Conservation (phyloP, 257 asterid species). For the Salvia rosmarinus region DNA sequence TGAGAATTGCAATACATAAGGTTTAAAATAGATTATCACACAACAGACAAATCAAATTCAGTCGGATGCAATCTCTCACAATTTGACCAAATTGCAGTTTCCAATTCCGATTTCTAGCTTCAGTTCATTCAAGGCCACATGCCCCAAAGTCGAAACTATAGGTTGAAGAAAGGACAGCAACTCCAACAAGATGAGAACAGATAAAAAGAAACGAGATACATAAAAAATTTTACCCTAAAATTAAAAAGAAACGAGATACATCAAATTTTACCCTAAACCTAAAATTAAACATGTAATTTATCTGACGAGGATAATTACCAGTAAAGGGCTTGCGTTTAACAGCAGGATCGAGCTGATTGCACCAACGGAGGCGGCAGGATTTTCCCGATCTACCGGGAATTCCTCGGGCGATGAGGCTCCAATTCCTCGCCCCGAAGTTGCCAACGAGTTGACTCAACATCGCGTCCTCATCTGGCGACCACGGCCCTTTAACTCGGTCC, state of each 20-base stretch:
- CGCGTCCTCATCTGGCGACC: conserved; percentile 89
- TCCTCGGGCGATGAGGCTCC: conserved; percentile 88
- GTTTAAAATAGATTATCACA: not conserved
- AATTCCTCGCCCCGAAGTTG: conserved; percentile 77
- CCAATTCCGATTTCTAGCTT: conserved; percentile 7
- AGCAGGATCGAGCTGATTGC: conserved; percentile 91
- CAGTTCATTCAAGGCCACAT: conserved; percentile 5
- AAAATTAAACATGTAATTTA: not conserved
- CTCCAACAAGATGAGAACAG: conserved; percentile 5
- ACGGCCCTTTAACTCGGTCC: conserved; percentile 86
- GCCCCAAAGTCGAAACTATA: conserved; percentile 10
- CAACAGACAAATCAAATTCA: conserved; percentile 3
- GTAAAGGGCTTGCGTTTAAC: conserved; percentile 83
- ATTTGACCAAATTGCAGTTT: conserved; percentile 2
- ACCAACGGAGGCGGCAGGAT: conserved; percentile 95
- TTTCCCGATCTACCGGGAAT: conserved; percentile 91
- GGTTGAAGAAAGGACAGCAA: not conserved
- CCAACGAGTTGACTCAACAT: conserved; percentile 66
- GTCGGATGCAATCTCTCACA: not conserved
- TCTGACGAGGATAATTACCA: conserved; percentile 42
- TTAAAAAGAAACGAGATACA: conserved; percentile 5
- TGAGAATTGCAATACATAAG: not conserved
- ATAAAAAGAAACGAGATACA: not conserved
- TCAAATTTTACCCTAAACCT: not conserved
- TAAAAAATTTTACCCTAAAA: not conserved